Percentiles rank a stretch among this genome's conserved stretches.
Evolutionary conservation across 78 protist genomes (phyloP).

Genomic region (Anaeramoeba flamelloides): DNA sequence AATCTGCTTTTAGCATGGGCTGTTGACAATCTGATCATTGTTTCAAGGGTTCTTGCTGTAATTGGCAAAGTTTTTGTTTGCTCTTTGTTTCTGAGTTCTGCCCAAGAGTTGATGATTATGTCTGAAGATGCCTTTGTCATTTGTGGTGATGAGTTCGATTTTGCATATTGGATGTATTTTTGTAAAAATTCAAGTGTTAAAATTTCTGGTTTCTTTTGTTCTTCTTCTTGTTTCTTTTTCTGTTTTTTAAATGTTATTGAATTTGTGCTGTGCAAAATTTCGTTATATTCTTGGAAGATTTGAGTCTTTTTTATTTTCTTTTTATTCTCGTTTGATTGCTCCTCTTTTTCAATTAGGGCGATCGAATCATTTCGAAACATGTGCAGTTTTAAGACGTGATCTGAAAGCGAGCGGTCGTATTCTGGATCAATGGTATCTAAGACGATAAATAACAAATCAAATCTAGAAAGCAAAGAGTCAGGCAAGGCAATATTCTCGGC

Average conservation of each 20-base stretch:
- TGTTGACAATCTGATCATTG: constrained; percentile 72
- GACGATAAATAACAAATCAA: constrained; percentile 94
- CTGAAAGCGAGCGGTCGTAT: constrained; percentile 23
- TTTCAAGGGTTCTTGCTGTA: constrained; percentile 90
- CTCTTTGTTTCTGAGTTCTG: constrained; percentile 6
- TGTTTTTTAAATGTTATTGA: neutral
- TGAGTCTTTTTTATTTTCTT: too few species aligned
- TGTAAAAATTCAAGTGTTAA: constrained; percentile 21
- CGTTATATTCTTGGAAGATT: too few species aligned
- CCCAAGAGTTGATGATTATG: constrained; percentile 2
- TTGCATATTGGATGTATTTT: constrained; percentile 42
- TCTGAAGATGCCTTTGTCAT: constrained; percentile 11
- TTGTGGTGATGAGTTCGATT: constrained; percentile 1
- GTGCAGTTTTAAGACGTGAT: constrained; percentile 72
- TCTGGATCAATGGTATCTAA: constrained; percentile 43
- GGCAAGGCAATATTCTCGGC: constrained; percentile 74
- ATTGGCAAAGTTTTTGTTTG: constrained; percentile 49
- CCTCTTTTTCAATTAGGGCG: neutral
- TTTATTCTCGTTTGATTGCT: too few species aligned
- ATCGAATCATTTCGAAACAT: neutral
- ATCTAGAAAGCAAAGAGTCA: constrained; percentile 96
- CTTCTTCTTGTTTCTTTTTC: neutral
- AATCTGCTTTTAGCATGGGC: constrained; percentile 89
- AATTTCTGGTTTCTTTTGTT: neutral
- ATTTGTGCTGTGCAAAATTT: too few species aligned